Evolutionary conservation across 2,329 filamentous ascomycete species (phyloP).

Genomic region (Aspergillus vadensis): DNA sequence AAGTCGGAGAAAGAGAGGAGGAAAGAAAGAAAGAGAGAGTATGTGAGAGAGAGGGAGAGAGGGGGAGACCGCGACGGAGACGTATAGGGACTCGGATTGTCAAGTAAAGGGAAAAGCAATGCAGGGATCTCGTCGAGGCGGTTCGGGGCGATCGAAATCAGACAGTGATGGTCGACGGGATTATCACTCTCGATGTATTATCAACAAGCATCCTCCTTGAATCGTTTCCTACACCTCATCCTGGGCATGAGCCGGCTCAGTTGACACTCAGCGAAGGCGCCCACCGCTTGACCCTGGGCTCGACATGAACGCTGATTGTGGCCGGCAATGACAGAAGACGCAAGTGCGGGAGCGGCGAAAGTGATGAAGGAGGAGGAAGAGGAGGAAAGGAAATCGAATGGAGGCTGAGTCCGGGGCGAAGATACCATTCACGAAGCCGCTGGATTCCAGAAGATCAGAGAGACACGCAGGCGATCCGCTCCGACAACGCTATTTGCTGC

Average conservation of each 20-base stretch:
- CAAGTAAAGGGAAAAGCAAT: conserved; percentile 15
- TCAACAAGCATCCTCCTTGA: conserved; percentile 45
- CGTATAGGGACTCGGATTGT: conserved; percentile 5
- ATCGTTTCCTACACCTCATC: conserved; percentile 50
- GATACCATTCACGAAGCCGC: conserved; percentile 21
- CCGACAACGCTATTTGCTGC: conserved; percentile 19
- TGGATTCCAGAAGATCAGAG: conserved; percentile 21
- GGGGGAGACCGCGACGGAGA: conserved; percentile 4
- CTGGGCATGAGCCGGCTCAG: conserved; percentile 34
- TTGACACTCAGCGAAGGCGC: conserved; percentile 33
- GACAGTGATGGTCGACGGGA: conserved; percentile 25
- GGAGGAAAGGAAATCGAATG: conserved; percentile 11
- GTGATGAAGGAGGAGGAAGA: conserved; percentile 3
- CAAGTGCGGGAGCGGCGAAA: conserved; percentile 11
- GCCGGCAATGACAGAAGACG: conserved; percentile 20
- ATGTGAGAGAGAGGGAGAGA: not conserved
- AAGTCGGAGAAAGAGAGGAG: conserved; percentile 1
- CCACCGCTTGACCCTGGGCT: conserved; percentile 26
- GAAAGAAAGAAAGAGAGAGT: not conserved
- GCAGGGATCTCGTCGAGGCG: conserved; percentile 14
- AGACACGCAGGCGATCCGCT: conserved; percentile 23
- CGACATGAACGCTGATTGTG: conserved; percentile 32
- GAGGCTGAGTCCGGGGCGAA: conserved; percentile 14
- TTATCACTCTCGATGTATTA: conserved; percentile 31
- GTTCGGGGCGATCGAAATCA: conserved; percentile 20